Evolutionary conservation across 2,329 filamentous ascomycete genomes (phyloP).

Genomic region (Conoideocrella luteorostrata): DNA sequence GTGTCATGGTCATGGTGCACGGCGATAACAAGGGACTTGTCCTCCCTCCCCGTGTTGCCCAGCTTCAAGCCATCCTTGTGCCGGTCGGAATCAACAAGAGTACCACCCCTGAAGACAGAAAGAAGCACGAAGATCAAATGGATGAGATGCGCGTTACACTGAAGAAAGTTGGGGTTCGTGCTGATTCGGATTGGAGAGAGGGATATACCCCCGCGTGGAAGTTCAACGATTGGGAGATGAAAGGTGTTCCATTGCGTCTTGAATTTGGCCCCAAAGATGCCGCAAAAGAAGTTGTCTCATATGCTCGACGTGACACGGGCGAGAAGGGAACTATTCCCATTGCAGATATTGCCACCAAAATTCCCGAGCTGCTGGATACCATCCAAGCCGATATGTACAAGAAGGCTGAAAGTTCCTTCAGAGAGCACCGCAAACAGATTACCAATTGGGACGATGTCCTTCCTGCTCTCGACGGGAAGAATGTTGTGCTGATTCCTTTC

Average conservation of each 20-base stretch:
- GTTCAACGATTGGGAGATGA: slow-evolving; percentile 98
- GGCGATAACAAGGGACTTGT: slow-evolving; percentile 93
- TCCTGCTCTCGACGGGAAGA: slow-evolving; percentile 84
- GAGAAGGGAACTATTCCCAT: slow-evolving; percentile 79
- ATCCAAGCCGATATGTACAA: slow-evolving; percentile 79
- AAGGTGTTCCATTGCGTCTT: slow-evolving; percentile 86
- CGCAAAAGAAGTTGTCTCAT: slow-evolving; percentile 76
- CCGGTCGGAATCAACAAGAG: slow-evolving; percentile 91
- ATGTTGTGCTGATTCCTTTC: slow-evolving; percentile 86
- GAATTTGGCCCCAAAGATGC: slow-evolving; percentile 96
- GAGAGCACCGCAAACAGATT: slow-evolving; percentile 71
- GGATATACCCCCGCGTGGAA: slow-evolving; percentile 95
- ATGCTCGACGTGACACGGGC: slow-evolving; percentile 78
- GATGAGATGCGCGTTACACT: slow-evolving; percentile 64
- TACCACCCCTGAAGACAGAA: slow-evolving; percentile 71
- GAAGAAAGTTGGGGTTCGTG: slow-evolving; percentile 66
- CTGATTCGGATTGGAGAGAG: slow-evolving; percentile 77
- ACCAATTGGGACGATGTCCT: slow-evolving; percentile 88
- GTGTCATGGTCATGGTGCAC: slow-evolving; percentile 98
- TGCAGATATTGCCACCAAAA: slow-evolving; percentile 61
- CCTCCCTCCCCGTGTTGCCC: slow-evolving; percentile 82
- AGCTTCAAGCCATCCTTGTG: slow-evolving; percentile 79
- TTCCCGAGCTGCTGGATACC: slow-evolving; percentile 77
- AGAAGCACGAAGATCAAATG: slow-evolving; percentile 69
- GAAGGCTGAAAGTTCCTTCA: slow-evolving; percentile 73